Conservation (phyloP, 306 rosid genomes). For the Purshia tridentata region DNA sequence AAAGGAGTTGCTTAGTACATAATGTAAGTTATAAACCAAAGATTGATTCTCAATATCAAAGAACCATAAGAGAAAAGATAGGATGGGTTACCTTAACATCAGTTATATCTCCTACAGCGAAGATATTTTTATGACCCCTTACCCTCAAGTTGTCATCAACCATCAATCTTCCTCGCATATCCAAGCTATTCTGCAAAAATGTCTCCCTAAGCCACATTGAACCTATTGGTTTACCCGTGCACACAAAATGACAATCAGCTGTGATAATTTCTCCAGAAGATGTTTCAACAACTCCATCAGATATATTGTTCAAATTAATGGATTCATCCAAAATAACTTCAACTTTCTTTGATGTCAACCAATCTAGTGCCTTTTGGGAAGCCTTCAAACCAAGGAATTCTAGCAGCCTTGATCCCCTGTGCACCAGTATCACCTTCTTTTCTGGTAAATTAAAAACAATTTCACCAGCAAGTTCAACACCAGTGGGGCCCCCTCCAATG, state of each 20-base stretch:
- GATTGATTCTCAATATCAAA: not conserved
- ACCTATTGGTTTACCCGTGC: conserved; percentile 32
- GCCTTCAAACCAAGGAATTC: conserved; percentile 43
- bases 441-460: conserved; percentile 35
- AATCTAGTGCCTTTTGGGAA: conserved; percentile 39
- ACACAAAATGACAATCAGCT: conserved; percentile 44
- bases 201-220: conserved; percentile 38
- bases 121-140: conserved; percentile 37
- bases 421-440: conserved; percentile 37
- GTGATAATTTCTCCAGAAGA: conserved; percentile 34
- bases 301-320: conserved; percentile 20
- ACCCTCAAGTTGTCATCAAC: conserved; percentile 41
- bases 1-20: too few relatives aligned
- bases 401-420: conserved; percentile 39
- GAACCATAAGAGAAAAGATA: not conserved
- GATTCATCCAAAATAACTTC: conserved; percentile 43
- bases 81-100: conserved; percentile 26
- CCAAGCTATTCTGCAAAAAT: conserved; percentile 24
- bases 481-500: conserved; percentile 48
- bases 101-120: conserved; percentile 45
- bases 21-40: too few relatives aligned
- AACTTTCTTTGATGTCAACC: conserved; percentile 42
- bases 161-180: conserved; percentile 34
- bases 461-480: conserved; percentile 50
- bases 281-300: conserved; percentile 29